Base-by-base conservation (phyloP, 139 green algal genomes). In the Closterium sp. region DNA sequence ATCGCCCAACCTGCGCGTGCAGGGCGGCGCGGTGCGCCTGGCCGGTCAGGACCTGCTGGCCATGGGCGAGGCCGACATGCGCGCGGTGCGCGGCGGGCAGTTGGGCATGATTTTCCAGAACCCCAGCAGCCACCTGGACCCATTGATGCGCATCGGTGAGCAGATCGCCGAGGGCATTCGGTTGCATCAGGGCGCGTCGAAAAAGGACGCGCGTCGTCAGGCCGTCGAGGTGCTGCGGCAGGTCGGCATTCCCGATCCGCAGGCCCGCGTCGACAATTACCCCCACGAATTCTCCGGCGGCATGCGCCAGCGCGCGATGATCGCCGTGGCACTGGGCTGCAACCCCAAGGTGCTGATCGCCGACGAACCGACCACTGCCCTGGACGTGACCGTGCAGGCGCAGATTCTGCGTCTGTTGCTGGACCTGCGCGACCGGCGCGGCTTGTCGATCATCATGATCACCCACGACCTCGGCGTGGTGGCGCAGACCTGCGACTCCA, bases 341-440 rank as follows among this genome's bases (percentile, higher is more conserved):
- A 8, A 88, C 32, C 89, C 89, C 7, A 23, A 88, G 7, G 9
- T 92, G 81, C 28, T 92, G 5, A 88, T 92, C 34, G 76, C 81
- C 34, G 89, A 92, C 25, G 89, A 92, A 84, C 89, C 89, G n/a
- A 92, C 89, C 30, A 92, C 89, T 34, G 89, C 89, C 4, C 81
- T 92, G 5, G 89, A 92, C 25, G 89, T 92, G 4, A 92, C 89
- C 64, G 55, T 92, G 4, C 89, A 92, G 84, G 31, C 30, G 4
- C 33, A 88, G 25, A 92, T 92, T 31, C 83, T 86, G 83, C 23
- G 10, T 16, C 25, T 86, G 83, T 10, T 86, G 19, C n/a, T 33
- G 31, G 12, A 28, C 7, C 25, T 86, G 23, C 83, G 31, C 7
- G 7, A 86, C 19, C 83, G 25, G 7, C 25, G 7, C 16, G 25